Percentiles rank a stretch among this genome's conserved stretches.
phyloP scores from a whole-genome alignment of 192 early-diverging fungal genomes.

The Coemansia interrupta region DNA sequence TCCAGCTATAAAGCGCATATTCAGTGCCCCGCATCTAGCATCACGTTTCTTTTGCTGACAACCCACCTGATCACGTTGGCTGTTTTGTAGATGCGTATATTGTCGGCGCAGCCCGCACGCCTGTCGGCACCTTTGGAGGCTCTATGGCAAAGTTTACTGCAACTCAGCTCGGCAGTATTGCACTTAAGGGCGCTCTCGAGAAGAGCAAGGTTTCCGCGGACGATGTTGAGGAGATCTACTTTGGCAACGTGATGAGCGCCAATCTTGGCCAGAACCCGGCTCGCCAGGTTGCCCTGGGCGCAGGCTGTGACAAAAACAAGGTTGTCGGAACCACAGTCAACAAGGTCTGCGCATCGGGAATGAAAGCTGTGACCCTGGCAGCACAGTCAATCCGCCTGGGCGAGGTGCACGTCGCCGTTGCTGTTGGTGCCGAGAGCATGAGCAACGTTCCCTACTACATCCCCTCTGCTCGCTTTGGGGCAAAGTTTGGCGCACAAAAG shows the following conservation, averaged over 20 bases:
- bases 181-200: slow-evolving; percentile 69
- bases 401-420: slow-evolving; percentile 67
- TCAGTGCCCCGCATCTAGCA: background rate
- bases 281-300: slow-evolving; percentile 72
- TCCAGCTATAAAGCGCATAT: no score
- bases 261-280: slow-evolving; percentile 84
- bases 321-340: slow-evolving; percentile 74
- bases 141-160: slow-evolving; percentile 80
- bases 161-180: slow-evolving; percentile 77
- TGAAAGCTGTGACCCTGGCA: slow-evolving; percentile 75
- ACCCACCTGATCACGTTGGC: background rate
- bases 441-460: slow-evolving; percentile 79
- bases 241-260: slow-evolving; percentile 77
- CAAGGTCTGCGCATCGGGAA: slow-evolving; percentile 80
- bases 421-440: slow-evolving; percentile 80
- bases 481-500: slow-evolving; percentile 69
- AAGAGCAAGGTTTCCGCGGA: slow-evolving; percentile 59
- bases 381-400: slow-evolving; percentile 74
- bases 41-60: slow-evolving; percentile 5
- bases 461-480: slow-evolving; percentile 72
- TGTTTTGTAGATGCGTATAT: slow-evolving; percentile 76
- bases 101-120: slow-evolving; percentile 84
- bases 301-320: slow-evolving; percentile 59
- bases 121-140: slow-evolving; percentile 88
- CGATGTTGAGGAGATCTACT: slow-evolving; percentile 70